Base-by-base conservation (phyloP, 805 yeast species). In the Candida insectorum region DNA sequence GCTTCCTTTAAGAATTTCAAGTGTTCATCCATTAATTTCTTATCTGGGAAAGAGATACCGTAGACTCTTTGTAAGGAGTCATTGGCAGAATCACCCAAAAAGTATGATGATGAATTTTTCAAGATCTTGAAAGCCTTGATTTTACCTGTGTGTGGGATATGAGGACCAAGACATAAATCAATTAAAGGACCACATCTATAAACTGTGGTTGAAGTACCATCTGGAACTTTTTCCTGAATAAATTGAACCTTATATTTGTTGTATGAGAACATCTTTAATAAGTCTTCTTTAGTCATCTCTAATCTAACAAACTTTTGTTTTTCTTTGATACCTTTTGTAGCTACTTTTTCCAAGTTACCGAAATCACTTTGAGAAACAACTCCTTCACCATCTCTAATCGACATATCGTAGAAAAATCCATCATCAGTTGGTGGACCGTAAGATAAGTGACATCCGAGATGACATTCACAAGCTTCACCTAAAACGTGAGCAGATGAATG, bases 21-120 rank as follows among this genome's bases (percentile, higher is more conserved):
- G 60, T 93, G 96, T 52, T 84, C 97, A 51, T 85, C 91, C 95
- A 93, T 85, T 51, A 78, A 75, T 65, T 88, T 87, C 74, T 93
- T 91, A 65, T 93, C 98, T 44, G 98, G 98, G 88, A 93, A 93
- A 10, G 97, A 85, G 45, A 93, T 81, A 77, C 98, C 98, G 60
- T 93, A 93, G 36, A 93, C 77, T 73, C 98, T 86, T 70, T 93
- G 98, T 63, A 93, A 74, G 14, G 97, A 88, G 61, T 93, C 98
- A 59, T 93, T 91, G 49, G 71, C 72, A 30, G 95, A 66, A 49
- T 91, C 97, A 65, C 97, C 98, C 52, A 87, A 69, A 73, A 93
- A 93, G 69, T 93, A 93, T 35, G 96, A 88, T 2, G 97, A 82
- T 12, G 97, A 91, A 73, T 89, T 91, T 70, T 93, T 93, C 65